A percentile compares a stretch with the other conserved stretches of the same genome.
These are phyloP conservation scores for Populus euphratica DNA, from an alignment of 345 rosid genomes.

Conservation along the genomic window DNA sequence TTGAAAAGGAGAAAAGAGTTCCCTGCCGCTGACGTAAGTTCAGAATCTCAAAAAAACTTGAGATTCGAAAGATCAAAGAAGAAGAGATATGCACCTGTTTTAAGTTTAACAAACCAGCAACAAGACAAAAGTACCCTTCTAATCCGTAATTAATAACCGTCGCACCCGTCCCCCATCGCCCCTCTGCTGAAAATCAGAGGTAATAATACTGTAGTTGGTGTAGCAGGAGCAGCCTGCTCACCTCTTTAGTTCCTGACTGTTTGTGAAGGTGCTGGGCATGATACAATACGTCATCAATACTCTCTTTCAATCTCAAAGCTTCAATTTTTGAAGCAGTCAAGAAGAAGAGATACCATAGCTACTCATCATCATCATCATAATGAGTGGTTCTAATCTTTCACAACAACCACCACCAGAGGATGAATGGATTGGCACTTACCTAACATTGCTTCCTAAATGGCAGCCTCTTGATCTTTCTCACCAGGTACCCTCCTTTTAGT, in stretches of 20 bases:
- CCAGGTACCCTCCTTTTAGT: conserved; percentile 34
- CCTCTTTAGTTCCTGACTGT: neutral
- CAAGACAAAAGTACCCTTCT: conserved; percentile 2
- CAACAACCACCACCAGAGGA: conserved; percentile 43
- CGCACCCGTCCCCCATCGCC: neutral
- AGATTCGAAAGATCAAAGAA: neutral
- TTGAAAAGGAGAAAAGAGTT: too few species aligned
- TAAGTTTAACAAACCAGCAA: neutral
- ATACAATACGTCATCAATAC: neutral
- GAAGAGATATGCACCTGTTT: neutral
- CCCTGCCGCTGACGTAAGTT: neutral
- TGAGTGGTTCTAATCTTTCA: conserved; percentile 20
- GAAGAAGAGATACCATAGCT: neutral
- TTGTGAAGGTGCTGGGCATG: neutral
- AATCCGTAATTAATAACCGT: neutral
- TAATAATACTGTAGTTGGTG: neutral
- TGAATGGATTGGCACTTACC: conserved; percentile 59
- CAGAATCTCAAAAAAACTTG: neutral
- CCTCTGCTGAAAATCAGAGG: neutral
- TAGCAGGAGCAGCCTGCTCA: neutral
- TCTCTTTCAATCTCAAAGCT: neutral
- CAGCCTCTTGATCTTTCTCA: conserved; percentile 44
- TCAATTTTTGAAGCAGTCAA: neutral
- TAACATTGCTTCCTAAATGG: conserved; percentile 53
- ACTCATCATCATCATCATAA: neutral